These are phyloP conservation scores for Sporothrix mexicana DNA, from an alignment of 2,329 filamentous ascomycete genomes.

Conservation along the genomic window DNA sequence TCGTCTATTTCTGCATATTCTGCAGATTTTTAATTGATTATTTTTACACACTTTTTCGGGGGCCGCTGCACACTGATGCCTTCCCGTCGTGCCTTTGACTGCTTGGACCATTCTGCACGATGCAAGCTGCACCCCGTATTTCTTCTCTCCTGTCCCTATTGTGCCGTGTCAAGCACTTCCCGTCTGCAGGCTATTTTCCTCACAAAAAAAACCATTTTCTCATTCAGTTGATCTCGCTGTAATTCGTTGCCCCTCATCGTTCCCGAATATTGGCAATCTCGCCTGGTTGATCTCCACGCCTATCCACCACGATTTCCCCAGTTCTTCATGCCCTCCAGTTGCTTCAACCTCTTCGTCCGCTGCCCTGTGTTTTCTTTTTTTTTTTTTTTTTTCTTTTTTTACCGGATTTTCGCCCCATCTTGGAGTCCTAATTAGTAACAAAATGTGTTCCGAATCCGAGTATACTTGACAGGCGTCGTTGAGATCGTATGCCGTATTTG, in stretches of 20 bases:
- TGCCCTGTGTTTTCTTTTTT: background rate
- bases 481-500: no score
- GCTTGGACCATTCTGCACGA: slow-evolving; percentile 28
- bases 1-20: background rate
- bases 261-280: background rate
- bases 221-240: no score
- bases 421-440: no score
- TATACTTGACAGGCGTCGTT: no score
- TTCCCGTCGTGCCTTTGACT: background rate
- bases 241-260: background rate
- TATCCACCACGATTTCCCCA: background rate
- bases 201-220: no score
- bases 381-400: background rate
- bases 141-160: background rate
- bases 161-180: slow-evolving; percentile 18
- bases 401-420: background rate
- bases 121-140: slow-evolving; percentile 32
- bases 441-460: no score
- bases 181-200: background rate
- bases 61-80: background rate
- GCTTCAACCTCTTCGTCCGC: no score
- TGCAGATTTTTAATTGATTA: background rate
- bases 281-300: background rate
- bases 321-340: no score
- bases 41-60: background rate